phyloP scores from a whole-genome alignment of 306 rosid species.

The Inga leiocalycina region DNA sequence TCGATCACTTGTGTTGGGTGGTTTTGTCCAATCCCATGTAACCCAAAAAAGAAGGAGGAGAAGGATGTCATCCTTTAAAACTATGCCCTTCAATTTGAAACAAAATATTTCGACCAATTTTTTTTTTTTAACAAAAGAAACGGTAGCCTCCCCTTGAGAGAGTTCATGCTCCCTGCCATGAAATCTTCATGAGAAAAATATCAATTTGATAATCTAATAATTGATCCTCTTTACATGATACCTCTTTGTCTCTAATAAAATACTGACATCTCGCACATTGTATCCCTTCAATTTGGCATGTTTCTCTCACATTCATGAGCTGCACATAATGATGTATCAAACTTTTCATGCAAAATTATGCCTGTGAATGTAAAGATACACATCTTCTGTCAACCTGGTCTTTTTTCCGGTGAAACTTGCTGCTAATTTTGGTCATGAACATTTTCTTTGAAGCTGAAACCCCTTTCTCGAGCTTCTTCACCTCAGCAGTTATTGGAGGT shows the following conservation, averaged over 20 bases:
- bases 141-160: not conserved
- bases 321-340: too few relatives aligned
- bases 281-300: not conserved
- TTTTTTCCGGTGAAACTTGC: slow-evolving; percentile 73
- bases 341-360: too few relatives aligned
- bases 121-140: too few relatives aligned
- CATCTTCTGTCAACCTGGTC: slow-evolving; percentile 81
- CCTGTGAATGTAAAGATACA: slow-evolving; percentile 62
- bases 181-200: slow-evolving; percentile 29
- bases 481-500: slow-evolving; percentile 43
- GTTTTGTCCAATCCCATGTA: too few relatives aligned
- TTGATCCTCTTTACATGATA: slow-evolving; percentile 50
- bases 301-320: too few relatives aligned
- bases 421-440: slow-evolving; percentile 63
- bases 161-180: slow-evolving; percentile 11
- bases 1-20: too few relatives aligned
- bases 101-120: not conserved
- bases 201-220: slow-evolving; percentile 26
- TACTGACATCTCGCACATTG: slow-evolving; percentile 28
- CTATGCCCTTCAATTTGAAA: not conserved
- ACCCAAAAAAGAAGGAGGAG: too few relatives aligned
- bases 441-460: slow-evolving; percentile 63
- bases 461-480: slow-evolving; percentile 60
- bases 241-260: slow-evolving; percentile 34
- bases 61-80: too few relatives aligned